Percentiles rank a stretch among this genome's conserved stretches.
Conservation (phyloP, 768 basidiomycete genomes). For the Pleurotus platypus region DNA sequence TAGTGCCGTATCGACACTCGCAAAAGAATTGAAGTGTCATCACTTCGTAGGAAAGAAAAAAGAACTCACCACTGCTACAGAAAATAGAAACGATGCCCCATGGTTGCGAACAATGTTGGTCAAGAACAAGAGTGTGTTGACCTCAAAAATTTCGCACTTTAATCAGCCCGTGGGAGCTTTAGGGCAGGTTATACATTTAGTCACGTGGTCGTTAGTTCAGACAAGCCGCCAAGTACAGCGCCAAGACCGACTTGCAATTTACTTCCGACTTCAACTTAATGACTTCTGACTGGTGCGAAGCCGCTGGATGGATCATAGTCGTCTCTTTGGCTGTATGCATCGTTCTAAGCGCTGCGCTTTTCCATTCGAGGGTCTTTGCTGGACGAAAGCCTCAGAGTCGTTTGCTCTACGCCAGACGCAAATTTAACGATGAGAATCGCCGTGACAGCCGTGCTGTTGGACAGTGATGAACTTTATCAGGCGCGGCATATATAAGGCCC, state of each 20-base stretch:
- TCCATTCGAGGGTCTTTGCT: no score
- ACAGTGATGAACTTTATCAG: no score
- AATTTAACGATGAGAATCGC: no score
- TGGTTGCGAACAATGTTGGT: not conserved
- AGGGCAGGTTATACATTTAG: not conserved
- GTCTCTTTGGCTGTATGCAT: no score
- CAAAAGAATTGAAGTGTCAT: constrained; percentile 50
- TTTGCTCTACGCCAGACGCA: no score
- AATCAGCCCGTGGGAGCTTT: not conserved
- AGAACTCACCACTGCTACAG: not conserved
- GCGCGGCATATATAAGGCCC: no score
- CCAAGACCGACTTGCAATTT: not conserved
- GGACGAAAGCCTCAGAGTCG: no score
- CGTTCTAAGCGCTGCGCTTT: no score
- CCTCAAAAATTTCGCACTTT: not conserved
- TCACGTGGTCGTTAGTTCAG: not conserved
- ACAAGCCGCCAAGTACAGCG: not conserved
- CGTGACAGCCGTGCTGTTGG: no score
- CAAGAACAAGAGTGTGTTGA: not conserved
- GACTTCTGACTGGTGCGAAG: no score
- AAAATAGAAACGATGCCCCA: not conserved
- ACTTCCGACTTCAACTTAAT: constrained; percentile 6
- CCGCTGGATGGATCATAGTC: no score
- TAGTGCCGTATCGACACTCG: constrained; percentile 53
- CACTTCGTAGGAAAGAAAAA: constrained; percentile 32